Evolutionary conservation across 164 flowering plant species (phyloP), one percentile per base, ranked within the genome.

Genomic region (Magnolia sinica): DNA sequence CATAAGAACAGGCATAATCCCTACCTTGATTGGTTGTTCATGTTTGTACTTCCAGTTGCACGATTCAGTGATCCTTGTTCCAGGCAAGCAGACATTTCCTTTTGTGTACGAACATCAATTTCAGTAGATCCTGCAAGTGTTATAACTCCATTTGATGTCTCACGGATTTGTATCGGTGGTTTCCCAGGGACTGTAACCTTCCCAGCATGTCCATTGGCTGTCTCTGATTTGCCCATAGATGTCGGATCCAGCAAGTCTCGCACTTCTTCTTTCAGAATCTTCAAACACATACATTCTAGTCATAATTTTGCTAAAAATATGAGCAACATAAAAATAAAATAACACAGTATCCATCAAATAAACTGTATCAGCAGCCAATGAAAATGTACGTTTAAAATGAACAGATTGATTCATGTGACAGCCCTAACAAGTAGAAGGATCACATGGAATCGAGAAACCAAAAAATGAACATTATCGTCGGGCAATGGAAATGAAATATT

Each of bases 241-340:
- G 86, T 27, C 16, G 92, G 84, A 81, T 96, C 99, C 83, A 96
- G 87, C 90, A 94, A 87, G 84, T 96, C 99, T 76, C 81, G 86
- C 59, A 96, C 98, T 86, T 96, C 99, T 90, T 94, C 98, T 90
- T 96, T 96, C 59, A 91, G 87, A 81, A 96, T 96, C 98, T 96
- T 76, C 76, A 20, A 85, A 82, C 61, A 2, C 45, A 79, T 82
- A 86, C 20, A 20, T 64, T 77, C 72, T 71, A 71, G 71, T 76
- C 76, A 82, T 67, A 73, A 11, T 63, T 70, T 29, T 76, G 37
- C 16, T 49, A 76, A 58, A 64, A 23, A 77, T 65, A 49, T 50
- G 8, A 59, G 31, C 8, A 68, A 68, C 9, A 37, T 31, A 31
- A 37, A 45, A 61, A 27, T 50, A 73, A 29, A n/a, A 55, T 1